Base-by-base conservation (phyloP, 345 rosid species). In the Linum trigynum region DNA sequence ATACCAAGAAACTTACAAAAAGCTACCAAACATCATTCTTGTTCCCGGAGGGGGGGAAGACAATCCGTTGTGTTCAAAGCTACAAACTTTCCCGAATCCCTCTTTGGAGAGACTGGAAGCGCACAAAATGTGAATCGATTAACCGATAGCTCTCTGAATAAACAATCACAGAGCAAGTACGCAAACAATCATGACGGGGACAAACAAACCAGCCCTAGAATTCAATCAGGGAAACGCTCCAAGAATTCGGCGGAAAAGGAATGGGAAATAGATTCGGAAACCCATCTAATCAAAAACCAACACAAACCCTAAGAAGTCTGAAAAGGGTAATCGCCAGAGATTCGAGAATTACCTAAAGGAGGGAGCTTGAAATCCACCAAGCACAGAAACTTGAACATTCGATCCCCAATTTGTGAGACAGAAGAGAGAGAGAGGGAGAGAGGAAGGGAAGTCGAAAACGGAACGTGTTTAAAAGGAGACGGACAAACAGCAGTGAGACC, bases 391-490 rank as follows among this genome's bases (percentile, higher is more conserved):
- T 62, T 51, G 37, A 53, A 67, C 58, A 65, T 69, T 59, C 64
- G 80, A 74, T 77, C 74, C 81, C 78, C 74, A 55, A 12, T 62
- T 67, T 32, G 39, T 51, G 48, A 61, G 64, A 73, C 55, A 63
- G 74, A 69, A 23, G 50, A 37, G 61, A 45, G 58, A 74, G 63
- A 39, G 62, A 61, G 17, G n/a, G n/a, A 62, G 69, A 65, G 64
- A 23, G 32, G 32, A 23, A 23, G 32, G 32, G 32, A 23, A 62
- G 69, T 62, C 61, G 32, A 23, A 23, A 23, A 23, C 78, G 73
- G 74, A 62, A 65, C 69, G 69, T 42, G 75, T 69, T 73, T 67
- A 72, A 69, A 74, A 68, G 73, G 82, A 81, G 80, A 80, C 77
- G 62, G 69, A 23, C 32, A 23, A 23, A 23, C 32, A 0, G 32